These are phyloP conservation scores for Torulaspora indica DNA, from an alignment of 805 yeast species.

Conservation along the genomic window DNA sequence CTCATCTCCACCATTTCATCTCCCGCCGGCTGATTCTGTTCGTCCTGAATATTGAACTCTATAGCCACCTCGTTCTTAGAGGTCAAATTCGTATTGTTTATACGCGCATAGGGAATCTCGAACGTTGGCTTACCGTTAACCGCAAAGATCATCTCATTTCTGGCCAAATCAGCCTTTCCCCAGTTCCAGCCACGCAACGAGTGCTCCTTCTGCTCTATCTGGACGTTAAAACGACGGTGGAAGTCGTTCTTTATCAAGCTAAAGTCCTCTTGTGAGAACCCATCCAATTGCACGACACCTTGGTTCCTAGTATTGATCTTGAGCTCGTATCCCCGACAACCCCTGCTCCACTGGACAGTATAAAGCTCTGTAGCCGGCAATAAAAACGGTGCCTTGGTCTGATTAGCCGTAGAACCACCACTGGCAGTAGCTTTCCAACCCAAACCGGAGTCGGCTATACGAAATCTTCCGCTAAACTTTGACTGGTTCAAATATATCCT, in stretches of 20 bases:
- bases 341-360: constrained; percentile 85
- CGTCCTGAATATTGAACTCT: constrained; percentile 64
- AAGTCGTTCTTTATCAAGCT: constrained; percentile 76
- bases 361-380: constrained; percentile 82
- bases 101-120: constrained; percentile 78
- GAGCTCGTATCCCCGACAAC: constrained; percentile 85
- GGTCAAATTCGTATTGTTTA: constrained; percentile 80
- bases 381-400: constrained; percentile 67
- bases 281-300: constrained; percentile 85
- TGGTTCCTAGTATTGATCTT: constrained; percentile 83
- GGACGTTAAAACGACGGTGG: constrained; percentile 66
- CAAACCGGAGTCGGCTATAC: constrained; percentile 93
- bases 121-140: constrained; percentile 85
- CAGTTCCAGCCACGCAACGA: constrained; percentile 98
- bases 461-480: constrained; percentile 76
- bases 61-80: constrained; percentile 92
- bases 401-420: constrained; percentile 43
- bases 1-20: constrained; percentile 95
- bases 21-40: constrained; percentile 64
- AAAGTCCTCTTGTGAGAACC: constrained; percentile 83
- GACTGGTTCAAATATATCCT: constrained; percentile 87
- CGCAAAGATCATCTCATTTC: constrained; percentile 83
- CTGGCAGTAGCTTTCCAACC: constrained; percentile 79
- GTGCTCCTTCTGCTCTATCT: constrained; percentile 81
- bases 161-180: constrained; percentile 91